Evolutionary conservation across 345 rosid genomes (phyloP).

Genomic region (Barbarea vulgaris): DNA sequence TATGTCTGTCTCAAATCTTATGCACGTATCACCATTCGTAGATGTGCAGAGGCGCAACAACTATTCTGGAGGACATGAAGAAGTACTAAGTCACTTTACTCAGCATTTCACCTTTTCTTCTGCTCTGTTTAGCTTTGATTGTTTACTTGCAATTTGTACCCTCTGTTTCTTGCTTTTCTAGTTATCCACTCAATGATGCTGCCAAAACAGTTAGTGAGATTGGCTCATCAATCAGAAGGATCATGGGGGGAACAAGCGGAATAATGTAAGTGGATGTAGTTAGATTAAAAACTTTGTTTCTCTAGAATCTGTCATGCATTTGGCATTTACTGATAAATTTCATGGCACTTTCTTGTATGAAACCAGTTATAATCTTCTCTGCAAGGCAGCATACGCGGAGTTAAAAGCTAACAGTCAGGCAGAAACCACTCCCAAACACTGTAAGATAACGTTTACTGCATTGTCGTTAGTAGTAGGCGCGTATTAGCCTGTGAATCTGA

Average conservation of each 20-base stretch:
- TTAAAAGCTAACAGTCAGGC: constrained; percentile 60
- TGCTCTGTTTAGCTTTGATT: neutral
- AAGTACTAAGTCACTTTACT: constrained; percentile 51
- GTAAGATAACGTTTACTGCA: constrained; percentile 53
- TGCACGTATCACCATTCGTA: constrained; percentile 24
- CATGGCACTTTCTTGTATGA: constrained; percentile 18
- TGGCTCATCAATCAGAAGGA: constrained; percentile 78
- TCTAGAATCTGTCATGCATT: neutral
- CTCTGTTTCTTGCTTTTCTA: constrained; percentile 39
- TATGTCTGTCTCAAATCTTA: constrained; percentile 9
- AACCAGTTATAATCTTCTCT: constrained; percentile 72
- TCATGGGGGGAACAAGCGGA: constrained; percentile 99
- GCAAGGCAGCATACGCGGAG: constrained; percentile 81
- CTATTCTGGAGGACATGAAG: constrained; percentile 88
- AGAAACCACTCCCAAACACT: constrained; percentile 61
- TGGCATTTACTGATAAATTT: constrained; percentile 16
- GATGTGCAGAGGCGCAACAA: constrained; percentile 86
- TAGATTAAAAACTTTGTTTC: neutral
- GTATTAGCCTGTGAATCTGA: neutral
- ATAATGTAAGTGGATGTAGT: constrained; percentile 54
- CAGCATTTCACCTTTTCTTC: neutral
- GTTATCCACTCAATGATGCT: constrained; percentile 94
- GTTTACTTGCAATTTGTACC: neutral
- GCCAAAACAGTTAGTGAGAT: constrained; percentile 87
- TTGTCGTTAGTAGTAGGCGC: constrained; percentile 5